Evolutionary conservation across 192 early-diverging fungal species (phyloP).

Genomic region (Coemansia sp.): DNA sequence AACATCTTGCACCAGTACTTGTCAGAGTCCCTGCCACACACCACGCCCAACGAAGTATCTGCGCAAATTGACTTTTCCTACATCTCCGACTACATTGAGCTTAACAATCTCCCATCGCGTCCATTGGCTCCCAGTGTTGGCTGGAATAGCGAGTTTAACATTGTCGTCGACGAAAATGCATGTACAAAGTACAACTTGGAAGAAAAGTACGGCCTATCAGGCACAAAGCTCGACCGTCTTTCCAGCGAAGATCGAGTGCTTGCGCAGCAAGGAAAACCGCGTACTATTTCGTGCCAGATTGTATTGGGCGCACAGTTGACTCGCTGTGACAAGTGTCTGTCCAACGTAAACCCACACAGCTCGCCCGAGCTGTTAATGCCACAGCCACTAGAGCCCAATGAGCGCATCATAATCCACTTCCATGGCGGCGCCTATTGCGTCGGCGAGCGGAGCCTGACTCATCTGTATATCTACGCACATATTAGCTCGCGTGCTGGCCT

Average conservation of each 20-base stretch:
- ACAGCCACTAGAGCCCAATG: constrained; percentile 21
- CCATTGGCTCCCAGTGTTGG: constrained; percentile 19
- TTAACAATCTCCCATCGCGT: constrained; percentile 36
- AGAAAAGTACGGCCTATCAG: constrained; percentile 23
- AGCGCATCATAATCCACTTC: constrained; percentile 40
- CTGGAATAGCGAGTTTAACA: constrained; percentile 35
- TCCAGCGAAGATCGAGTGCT: constrained; percentile 15
- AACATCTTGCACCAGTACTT: constrained; percentile 37
- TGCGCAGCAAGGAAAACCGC: constrained; percentile 12
- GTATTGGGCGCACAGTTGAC: constrained; percentile 15
- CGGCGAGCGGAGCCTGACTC: constrained; percentile 50
- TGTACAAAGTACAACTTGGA: constrained; percentile 19
- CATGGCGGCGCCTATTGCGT: constrained; percentile 56
- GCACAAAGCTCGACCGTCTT: constrained; percentile 22
- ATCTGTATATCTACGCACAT: constrained; percentile 39
- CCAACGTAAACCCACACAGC: not conserved
- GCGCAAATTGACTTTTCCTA: constrained; percentile 34
- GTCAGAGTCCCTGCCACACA: constrained; percentile 41
- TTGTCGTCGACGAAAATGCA: not conserved
- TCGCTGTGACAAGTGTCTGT: not conserved
- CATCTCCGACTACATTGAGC: constrained; percentile 36
- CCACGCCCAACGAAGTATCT: constrained; percentile 24
- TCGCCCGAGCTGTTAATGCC: constrained; percentile 2
- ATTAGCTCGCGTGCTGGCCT: constrained; percentile 31
- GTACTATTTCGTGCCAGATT: constrained; percentile 41